These are phyloP conservation scores for Obba rivulosa DNA, from an alignment of 768 basidiomycete genomes.

Conservation along the genomic window DNA sequence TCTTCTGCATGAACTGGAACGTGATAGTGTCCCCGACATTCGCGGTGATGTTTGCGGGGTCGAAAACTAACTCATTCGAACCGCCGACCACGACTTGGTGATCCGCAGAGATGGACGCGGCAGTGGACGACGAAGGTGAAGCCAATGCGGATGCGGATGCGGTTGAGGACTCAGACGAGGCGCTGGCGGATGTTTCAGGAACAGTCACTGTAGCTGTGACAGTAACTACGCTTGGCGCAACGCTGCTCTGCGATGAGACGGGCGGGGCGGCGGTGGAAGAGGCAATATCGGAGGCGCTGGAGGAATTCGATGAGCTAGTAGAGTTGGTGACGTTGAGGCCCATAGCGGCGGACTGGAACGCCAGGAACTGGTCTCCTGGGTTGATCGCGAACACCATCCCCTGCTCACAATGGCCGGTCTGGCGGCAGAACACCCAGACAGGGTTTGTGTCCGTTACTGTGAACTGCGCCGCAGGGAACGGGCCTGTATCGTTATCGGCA, in stretches of 20 bases:
- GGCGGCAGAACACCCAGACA: slow-evolving; percentile 56
- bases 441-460: slow-evolving; percentile 38
- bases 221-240: slow-evolving; percentile 24
- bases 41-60: slow-evolving; percentile 30
- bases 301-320: slow-evolving; percentile 1
- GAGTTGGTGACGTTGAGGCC: slow-evolving; percentile 19
- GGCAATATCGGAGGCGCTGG: slow-evolving; percentile 6
- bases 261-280: slow-evolving; percentile 12
- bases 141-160: slow-evolving; percentile 25
- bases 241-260: slow-evolving; percentile 15
- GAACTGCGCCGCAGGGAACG: slow-evolving; percentile 42
- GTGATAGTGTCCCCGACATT: slow-evolving; percentile 33
- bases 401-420: slow-evolving; percentile 47
- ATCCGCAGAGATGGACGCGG: slow-evolving; percentile 37
- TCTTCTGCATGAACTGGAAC: slow-evolving; percentile 36
- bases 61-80: slow-evolving; percentile 20
- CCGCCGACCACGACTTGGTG: slow-evolving; percentile 27
- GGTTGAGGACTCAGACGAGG: slow-evolving; percentile 30
- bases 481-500: slow-evolving; percentile 30
- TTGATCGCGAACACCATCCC: slow-evolving; percentile 71
- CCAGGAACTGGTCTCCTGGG: slow-evolving; percentile 45
- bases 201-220: slow-evolving; percentile 36
- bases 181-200: slow-evolving; percentile 16
- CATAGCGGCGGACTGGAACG: slow-evolving; percentile 51
- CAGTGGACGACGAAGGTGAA: slow-evolving; percentile 45